These are phyloP conservation scores for Fraxinus angustifolia DNA, from an alignment of 305 asterid genomes.

Conservation along the genomic window DNA sequence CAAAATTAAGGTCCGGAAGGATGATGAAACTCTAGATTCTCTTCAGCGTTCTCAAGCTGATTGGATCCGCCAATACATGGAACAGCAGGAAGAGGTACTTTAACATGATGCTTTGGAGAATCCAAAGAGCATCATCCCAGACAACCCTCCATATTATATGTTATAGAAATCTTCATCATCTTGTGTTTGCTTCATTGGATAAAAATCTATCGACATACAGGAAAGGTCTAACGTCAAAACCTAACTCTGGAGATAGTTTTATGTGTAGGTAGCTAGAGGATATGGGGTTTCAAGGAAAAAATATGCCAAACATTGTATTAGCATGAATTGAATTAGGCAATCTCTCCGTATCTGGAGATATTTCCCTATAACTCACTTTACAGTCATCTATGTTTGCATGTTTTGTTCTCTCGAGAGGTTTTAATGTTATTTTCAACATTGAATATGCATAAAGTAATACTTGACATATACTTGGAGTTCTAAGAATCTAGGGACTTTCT, in stretches of 20 bases:
- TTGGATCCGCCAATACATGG: slow-evolving; percentile 92
- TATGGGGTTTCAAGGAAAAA: not conserved
- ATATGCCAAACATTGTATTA: not conserved
- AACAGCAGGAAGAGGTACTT: slow-evolving; percentile 87
- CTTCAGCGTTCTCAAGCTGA: slow-evolving; percentile 72
- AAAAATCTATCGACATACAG: not conserved
- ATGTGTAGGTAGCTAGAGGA: slow-evolving; percentile 1
- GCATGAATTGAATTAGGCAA: not conserved
- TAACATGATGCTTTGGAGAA: not conserved
- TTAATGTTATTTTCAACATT: not conserved
- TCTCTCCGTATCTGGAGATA: not conserved
- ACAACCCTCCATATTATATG: not conserved
- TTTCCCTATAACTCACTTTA: not conserved
- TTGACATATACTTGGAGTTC: not conserved
- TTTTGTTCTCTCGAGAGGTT: not conserved
- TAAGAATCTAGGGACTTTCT: not conserved
- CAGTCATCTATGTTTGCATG: not conserved
- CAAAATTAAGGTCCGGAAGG: slow-evolving; percentile 53
- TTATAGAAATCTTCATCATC: slow-evolving; percentile 2
- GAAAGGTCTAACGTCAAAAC: slow-evolving; percentile 1
- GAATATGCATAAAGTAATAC: not conserved
- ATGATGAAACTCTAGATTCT: slow-evolving; percentile 56
- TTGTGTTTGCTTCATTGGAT: slow-evolving; percentile 14
- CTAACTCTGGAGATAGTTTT: not conserved
- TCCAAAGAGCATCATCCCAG: not conserved